Conservation (phyloP, 2,329 filamentous ascomycete species). For the Calonectria pseudoreteaudii region DNA sequence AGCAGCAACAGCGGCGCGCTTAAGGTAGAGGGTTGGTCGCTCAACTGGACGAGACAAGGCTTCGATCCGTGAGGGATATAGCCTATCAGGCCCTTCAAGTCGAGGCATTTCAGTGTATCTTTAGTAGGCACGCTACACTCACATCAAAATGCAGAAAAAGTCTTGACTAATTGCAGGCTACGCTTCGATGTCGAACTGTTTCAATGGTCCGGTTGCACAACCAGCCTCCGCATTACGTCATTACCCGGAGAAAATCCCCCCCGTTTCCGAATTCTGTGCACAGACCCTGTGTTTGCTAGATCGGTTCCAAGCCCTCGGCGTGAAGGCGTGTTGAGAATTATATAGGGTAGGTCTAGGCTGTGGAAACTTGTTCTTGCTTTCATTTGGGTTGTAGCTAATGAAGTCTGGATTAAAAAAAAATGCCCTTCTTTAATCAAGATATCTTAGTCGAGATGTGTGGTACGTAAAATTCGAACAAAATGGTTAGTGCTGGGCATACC, state of each 20-base stretch:
- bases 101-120: conserved; percentile 32
- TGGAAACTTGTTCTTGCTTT: neutral
- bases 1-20: conserved; percentile 58
- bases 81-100: conserved; percentile 20
- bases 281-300: neutral
- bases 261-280: conserved; percentile 18
- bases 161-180: neutral
- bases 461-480: neutral
- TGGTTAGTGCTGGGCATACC: neutral
- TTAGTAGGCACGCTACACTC: neutral
- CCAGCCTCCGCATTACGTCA: conserved; percentile 31
- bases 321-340: neutral
- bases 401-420: neutral
- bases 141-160: neutral
- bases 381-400: neutral
- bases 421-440: neutral
- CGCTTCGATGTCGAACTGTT: neutral
- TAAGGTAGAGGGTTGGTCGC: conserved; percentile 56
- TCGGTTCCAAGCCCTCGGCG: neutral
- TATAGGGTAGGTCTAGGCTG: conserved; percentile 3
- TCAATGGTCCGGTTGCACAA: neutral
- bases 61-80: conserved; percentile 29
- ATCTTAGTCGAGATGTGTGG: neutral
- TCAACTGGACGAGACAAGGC: conserved; percentile 42
- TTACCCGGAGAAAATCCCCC: conserved; percentile 7